Evolutionary conservation across 306 rosid genomes (phyloP).

Genomic region (Vigna hirtella): DNA sequence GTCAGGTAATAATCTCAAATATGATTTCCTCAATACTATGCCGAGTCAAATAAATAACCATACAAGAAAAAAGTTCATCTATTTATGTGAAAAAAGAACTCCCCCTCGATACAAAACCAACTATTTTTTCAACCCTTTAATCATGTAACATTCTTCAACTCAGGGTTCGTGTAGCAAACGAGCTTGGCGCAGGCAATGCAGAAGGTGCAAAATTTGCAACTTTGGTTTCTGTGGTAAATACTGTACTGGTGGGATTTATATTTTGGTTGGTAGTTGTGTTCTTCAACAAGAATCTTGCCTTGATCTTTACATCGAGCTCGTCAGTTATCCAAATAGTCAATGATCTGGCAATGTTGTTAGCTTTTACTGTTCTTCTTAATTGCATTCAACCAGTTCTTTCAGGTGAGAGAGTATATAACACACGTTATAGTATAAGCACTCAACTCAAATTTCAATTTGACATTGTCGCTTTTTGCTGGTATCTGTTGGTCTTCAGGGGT

Average conservation of each 20-base stretch:
- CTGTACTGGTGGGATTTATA: slow-evolving; percentile 59
- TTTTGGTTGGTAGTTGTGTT: slow-evolving; percentile 55
- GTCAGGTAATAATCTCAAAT: slow-evolving; percentile 8
- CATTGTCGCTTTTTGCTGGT: neutral
- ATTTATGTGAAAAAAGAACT: neutral
- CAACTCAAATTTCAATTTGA: slow-evolving; percentile 6
- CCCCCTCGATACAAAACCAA: neutral
- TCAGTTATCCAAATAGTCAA: slow-evolving; percentile 59
- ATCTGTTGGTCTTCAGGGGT: slow-evolving; percentile 59
- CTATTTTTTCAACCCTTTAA: neutral
- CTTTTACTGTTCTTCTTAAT: slow-evolving; percentile 65
- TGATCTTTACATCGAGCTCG: slow-evolving; percentile 64
- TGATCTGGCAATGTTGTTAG: slow-evolving; percentile 66
- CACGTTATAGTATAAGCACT: neutral
- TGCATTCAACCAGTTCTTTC: slow-evolving; percentile 79
- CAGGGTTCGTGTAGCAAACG: slow-evolving; percentile 77
- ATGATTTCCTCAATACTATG: neutral
- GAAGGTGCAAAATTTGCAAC: slow-evolving; percentile 75
- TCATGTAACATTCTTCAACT: slow-evolving; percentile 11
- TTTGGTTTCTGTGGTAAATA: slow-evolving; percentile 57
- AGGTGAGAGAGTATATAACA: slow-evolving; percentile 48
- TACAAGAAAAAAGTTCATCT: neutral
- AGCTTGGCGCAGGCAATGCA: slow-evolving; percentile 75
- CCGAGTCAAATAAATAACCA: neutral
- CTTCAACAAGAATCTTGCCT: slow-evolving; percentile 63